These are phyloP conservation scores for Penicillium cosmopolitanum DNA, from an alignment of 495 filamentous ascomycete species.

Conservation along the genomic window DNA sequence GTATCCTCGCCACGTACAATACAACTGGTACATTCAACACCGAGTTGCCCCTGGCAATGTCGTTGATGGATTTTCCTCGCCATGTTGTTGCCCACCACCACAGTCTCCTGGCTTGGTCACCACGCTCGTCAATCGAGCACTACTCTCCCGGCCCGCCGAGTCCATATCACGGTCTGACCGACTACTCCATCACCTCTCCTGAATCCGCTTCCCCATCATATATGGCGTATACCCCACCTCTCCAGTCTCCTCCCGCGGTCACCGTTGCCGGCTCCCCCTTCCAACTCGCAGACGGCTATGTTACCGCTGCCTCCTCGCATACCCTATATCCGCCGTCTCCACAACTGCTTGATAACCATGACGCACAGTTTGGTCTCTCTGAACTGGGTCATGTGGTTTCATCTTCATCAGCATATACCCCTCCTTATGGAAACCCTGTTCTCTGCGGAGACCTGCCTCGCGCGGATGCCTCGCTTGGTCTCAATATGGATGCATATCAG, in stretches of 20 bases:
- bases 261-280: conserved; percentile 43
- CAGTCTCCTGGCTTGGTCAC: conserved; percentile 41
- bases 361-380: conserved; percentile 30
- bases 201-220: conserved; percentile 44
- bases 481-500: conserved; percentile 41
- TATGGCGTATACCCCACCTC: conserved; percentile 46
- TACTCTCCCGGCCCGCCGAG: conserved; percentile 44
- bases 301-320: conserved; percentile 37
- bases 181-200: conserved; percentile 40
- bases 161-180: conserved; percentile 40
- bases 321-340: conserved; percentile 43
- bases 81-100: conserved; percentile 42
- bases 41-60: conserved; percentile 37
- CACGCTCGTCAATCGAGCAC: conserved; percentile 43
- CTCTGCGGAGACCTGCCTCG: conserved; percentile 34
- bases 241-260: conserved; percentile 46
- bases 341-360: conserved; percentile 40
- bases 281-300: conserved; percentile 36
- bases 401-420: conserved; percentile 38
- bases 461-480: conserved; percentile 28
- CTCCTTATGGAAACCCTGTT: conserved; percentile 37
- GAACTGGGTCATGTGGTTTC: conserved; percentile 36
- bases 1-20: conserved; percentile 46
- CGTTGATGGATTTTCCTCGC: conserved; percentile 46
- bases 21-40: conserved; percentile 40